Evolutionary conservation across 495 filamentous ascomycete genomes (phyloP).

Genomic region (Penicillium parvum): DNA sequence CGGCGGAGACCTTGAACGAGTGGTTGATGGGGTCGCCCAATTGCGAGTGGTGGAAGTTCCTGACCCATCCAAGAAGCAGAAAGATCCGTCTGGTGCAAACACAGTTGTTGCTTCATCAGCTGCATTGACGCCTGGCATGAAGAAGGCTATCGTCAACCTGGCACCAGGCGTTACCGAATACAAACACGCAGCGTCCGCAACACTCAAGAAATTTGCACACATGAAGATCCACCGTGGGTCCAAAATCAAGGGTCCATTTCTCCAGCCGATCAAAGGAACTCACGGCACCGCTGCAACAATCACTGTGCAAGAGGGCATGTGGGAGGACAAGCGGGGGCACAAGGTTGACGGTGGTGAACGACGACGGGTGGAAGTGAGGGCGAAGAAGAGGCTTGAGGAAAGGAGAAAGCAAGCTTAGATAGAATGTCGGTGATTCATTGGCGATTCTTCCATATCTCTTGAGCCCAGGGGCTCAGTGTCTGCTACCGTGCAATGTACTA

Average conservation of each 20-base stretch:
- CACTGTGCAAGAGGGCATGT: conserved; percentile 74
- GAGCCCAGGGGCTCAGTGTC: conserved; percentile 10
- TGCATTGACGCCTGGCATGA: conserved; percentile 49
- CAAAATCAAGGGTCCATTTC: conserved; percentile 66
- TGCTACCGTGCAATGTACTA: conserved; percentile 23
- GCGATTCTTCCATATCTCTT: conserved; percentile 22
- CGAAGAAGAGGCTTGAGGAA: conserved; percentile 56
- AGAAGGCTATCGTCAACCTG: conserved; percentile 70
- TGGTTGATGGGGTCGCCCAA: conserved; percentile 67
- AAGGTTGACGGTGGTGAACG: conserved; percentile 98
- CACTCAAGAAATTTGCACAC: conserved; percentile 50
- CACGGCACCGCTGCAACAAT: conserved; percentile 58
- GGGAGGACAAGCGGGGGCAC: conserved; percentile 75
- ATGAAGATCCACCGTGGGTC: conserved; percentile 61
- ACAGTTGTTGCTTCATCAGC: conserved; percentile 30
- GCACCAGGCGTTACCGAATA: conserved; percentile 47
- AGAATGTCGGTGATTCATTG: neutral
- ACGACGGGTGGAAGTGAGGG: conserved; percentile 75
- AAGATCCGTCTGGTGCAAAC: neutral
- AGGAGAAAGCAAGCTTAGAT: conserved; percentile 33
- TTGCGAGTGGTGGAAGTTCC: conserved; percentile 64
- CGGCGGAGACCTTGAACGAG: conserved; percentile 71
- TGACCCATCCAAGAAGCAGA: conserved; percentile 4
- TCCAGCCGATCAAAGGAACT: conserved; percentile 59
- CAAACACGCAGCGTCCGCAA: conserved; percentile 29